Conservation (phyloP, 2,329 filamentous ascomycete genomes). For the Penicillium sclerotigenum region DNA sequence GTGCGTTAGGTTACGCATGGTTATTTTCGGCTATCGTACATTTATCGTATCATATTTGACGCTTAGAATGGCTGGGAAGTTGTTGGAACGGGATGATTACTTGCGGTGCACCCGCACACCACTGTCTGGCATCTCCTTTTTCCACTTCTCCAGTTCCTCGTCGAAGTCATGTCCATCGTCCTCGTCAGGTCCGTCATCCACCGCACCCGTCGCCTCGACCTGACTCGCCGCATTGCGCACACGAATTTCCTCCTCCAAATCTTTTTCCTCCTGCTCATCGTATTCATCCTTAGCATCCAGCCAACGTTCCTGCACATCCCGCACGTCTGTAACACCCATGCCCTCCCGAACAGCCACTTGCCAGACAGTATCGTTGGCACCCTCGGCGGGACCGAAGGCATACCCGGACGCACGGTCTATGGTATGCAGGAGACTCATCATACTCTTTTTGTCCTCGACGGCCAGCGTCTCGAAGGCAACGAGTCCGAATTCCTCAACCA, state of each 20-base stretch:
- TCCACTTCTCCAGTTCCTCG: slow-evolving; percentile 28
- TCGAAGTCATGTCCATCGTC: slow-evolving; percentile 17
- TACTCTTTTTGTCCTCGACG: slow-evolving; percentile 93
- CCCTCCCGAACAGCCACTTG: slow-evolving; percentile 83
- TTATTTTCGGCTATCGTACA: slow-evolving; percentile 9
- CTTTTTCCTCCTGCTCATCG: slow-evolving; percentile 72
- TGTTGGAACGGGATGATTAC: slow-evolving; percentile 40
- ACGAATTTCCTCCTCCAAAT: slow-evolving; percentile 71
- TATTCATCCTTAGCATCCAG: slow-evolving; percentile 84
- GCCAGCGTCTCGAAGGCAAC: slow-evolving; percentile 91
- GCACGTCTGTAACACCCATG: slow-evolving; percentile 68
- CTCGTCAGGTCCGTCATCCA: slow-evolving; percentile 38
- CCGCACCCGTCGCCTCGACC: slow-evolving; percentile 22
- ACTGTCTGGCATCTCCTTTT: slow-evolving; percentile 51
- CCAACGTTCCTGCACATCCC: slow-evolving; percentile 95
- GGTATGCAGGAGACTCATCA: slow-evolving; percentile 85
- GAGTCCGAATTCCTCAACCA: slow-evolving; percentile 86
- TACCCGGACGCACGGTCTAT: slow-evolving; percentile 93
- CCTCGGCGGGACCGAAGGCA: slow-evolving; percentile 84
- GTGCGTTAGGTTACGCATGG: not conserved
- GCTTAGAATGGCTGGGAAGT: slow-evolving; percentile 3
- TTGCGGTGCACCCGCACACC: slow-evolving; percentile 72
- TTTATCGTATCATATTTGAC: slow-evolving; percentile 15
- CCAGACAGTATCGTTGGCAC: slow-evolving; percentile 96
- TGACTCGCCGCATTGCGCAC: slow-evolving; percentile 39